phyloP scores from a whole-genome alignment of 371 early-diverging fungal genomes.

The Lichtheimia ramosa region DNA sequence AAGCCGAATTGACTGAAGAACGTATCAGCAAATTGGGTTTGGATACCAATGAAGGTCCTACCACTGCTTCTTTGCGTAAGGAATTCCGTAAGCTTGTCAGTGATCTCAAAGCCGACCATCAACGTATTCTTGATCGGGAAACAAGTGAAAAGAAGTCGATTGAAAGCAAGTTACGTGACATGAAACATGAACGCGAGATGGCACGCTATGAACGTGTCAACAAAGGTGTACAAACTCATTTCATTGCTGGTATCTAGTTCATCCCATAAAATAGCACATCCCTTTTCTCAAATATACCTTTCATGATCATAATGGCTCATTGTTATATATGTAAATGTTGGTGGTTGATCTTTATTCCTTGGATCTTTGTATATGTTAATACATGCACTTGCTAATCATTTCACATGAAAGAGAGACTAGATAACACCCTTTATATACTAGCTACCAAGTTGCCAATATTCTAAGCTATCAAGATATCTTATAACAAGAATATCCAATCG shows the following conservation, averaged over 20 bases:
- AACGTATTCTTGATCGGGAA: slow-evolving; percentile 51
- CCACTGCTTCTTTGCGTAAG: slow-evolving; percentile 58
- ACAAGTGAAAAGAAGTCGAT: slow-evolving; percentile 51
- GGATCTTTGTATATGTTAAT: too few relatives aligned
- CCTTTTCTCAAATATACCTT: too few relatives aligned
- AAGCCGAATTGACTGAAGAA: slow-evolving; percentile 38
- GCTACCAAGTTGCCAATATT: too few relatives aligned
- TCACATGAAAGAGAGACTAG: too few relatives aligned
- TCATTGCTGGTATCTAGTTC: slow-evolving; percentile 2
- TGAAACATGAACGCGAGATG: slow-evolving; percentile 58
- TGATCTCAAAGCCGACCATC: slow-evolving; percentile 59
- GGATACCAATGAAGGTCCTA: slow-evolving; percentile 17
- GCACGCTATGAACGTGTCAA: slow-evolving; percentile 47
- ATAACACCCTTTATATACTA: too few relatives aligned
- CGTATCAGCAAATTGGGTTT: slow-evolving; percentile 32
- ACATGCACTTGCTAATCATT: too few relatives aligned
- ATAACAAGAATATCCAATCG: too few relatives aligned
- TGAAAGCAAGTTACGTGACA: slow-evolving; percentile 51
- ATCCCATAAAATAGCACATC: not conserved
- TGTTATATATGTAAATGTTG: too few relatives aligned
- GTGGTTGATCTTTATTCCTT: too few relatives aligned
- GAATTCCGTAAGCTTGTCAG: slow-evolving; percentile 61
- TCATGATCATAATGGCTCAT: too few relatives aligned
- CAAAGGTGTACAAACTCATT: slow-evolving; percentile 50
- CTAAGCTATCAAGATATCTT: too few relatives aligned